Evolutionary conservation across 441 rosid species (phyloP), one percentile per base, ranked within the genome.

Genomic region (Arabidopsis hybrid): DNA sequence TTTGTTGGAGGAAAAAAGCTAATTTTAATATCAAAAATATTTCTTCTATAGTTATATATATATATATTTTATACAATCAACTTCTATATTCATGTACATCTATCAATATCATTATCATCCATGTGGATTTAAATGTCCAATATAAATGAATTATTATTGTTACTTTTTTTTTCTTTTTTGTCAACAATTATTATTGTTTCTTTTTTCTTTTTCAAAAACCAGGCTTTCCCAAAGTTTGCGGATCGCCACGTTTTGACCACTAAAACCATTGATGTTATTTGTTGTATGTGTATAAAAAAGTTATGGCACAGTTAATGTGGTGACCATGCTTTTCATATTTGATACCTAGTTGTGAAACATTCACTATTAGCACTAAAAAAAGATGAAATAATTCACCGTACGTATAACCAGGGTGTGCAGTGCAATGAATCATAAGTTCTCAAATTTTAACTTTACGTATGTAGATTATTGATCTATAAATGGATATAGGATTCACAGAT

Each of bases 221-320:
- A 71, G 80, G 57, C 80, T 77, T 71, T 77, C 67, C 80, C 80
- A 77, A 77, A 77, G 74, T 70, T 65, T 76, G 76, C 80, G 72
- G 80, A 65, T 65, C 76, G 59, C 59, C 80, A 76, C 72, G 80
- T 65, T 71, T 76, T 42, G 26, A 50, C 75, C 71, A 70, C 76
- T 55, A 40, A 42, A 70, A 63, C 18, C 56, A 68, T 68, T 52
- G 63, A 52, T 75, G 51, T 35, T 34, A 8, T 51, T 52, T 67
- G 57, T 75, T 40, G 35, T 59, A 50, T 52, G 42, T 67, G 4
- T 60, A 9, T 52, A n/a, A 18, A 46, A 55, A 56, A 16, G 60
- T 57, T 21, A 16, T 38, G 34, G 26, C 45, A 65, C 60, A 51
- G 61, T 40, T 42, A 7, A 40, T 42, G 34, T 50, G 39, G 46